Base-by-base conservation (phyloP, 352 stramenopile species). In the Phytophthora colocasiae region DNA sequence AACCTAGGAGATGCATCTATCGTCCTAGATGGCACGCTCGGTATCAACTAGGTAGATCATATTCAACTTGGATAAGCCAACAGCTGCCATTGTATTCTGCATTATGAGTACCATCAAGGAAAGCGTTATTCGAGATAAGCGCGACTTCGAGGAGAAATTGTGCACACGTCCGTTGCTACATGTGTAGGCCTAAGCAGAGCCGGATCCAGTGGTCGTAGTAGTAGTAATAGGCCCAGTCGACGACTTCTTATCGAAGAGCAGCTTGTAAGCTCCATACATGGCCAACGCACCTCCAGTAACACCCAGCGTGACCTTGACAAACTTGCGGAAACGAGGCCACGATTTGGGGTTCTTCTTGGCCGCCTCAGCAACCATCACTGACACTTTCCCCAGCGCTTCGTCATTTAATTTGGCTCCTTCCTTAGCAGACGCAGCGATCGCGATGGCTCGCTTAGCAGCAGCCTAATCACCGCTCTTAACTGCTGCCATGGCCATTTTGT, bases 211-310 rank as follows among this genome's bases (percentile, higher is more conserved):
- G 14, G 39, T 45, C 41, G 41, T 48, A 8, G 41, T 48, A 3
- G 17, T 29, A 12, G 41, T 47, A 27, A 19, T 29, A 11, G 41
- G 0, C n/a, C 9, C 8, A 10, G 17, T 15, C 19, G 41, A n/a
- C 3, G 41, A 15, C 3, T 4, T 15, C 17, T 32, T 48, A 14
- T 22, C 7, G 14, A 48, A 48, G 14, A 53, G 2, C 15, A 53
- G 10, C 27, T 53, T 53, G 46, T 53, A 53, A 53, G 46, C 46
- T 27, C 27, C 46, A 14, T 53, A 53, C 3, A 40, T 32, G 15
- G 24, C 29, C 4, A 40, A 4, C 24, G 27, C 29, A 9, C 27
- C 17, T 9, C 38, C 46, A 11, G 14, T 17, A 27, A 19, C 46
- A 40, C 46, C 46, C 14, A 53, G 46, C 1, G 29, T 40, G 11